phyloP scores from a whole-genome alignment of 179 eudicot genomes.

The Sideroxylon spinosum region DNA sequence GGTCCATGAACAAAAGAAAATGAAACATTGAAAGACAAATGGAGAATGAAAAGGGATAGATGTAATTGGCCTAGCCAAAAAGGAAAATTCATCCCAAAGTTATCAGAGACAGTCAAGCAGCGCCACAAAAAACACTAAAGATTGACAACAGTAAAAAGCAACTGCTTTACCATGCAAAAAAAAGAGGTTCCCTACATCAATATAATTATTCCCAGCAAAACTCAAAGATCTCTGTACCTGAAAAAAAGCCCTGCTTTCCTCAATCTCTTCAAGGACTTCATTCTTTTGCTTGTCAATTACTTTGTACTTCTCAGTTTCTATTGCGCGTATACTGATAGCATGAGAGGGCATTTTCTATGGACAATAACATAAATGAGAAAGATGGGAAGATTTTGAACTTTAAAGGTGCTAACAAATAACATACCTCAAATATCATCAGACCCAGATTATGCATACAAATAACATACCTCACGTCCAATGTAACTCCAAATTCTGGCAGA shows the following conservation, averaged over 20 bases:
- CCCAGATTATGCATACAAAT: conserved; percentile 5
- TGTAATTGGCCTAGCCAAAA: not conserved
- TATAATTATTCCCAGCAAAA: not conserved
- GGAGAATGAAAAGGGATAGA: not conserved
- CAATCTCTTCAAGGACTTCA: conserved; percentile 92
- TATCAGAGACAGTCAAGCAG: not conserved
- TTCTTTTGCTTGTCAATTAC: conserved; percentile 63
- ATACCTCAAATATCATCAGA: not conserved
- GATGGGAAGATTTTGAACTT: not conserved
- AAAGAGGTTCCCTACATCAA: not conserved
- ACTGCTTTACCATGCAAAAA: not conserved
- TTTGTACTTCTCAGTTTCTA: conserved; percentile 76
- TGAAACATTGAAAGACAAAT: not conserved
- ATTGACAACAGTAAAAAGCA: not conserved
- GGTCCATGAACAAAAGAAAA: not conserved
- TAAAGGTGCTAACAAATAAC: not conserved
- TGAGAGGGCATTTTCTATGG: conserved; percentile 67
- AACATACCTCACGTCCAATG: conserved; percentile 76
- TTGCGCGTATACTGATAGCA: conserved; percentile 74
- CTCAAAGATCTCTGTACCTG: conserved; percentile 48
- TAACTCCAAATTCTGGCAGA: conserved; percentile 66
- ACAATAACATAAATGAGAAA: conserved; percentile 9
- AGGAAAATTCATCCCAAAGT: not conserved
- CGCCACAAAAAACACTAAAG: not conserved
- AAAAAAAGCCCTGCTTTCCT: conserved; percentile 96